Base-by-base conservation (phyloP, 2,329 filamentous ascomycete genomes). In the Mollisia scopiformis region DNA sequence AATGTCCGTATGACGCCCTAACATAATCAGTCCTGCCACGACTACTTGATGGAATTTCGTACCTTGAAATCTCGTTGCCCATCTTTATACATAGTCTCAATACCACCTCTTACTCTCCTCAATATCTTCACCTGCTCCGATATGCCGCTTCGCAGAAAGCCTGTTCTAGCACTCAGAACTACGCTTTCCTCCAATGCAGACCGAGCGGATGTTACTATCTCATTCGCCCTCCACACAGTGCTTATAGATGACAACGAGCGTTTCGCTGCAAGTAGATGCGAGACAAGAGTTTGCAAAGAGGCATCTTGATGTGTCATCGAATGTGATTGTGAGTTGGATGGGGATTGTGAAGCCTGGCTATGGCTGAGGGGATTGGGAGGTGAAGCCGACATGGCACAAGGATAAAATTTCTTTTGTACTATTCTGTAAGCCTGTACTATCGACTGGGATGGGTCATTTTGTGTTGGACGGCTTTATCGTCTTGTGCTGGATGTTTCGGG, bases 231-330 rank as follows among this genome's bases (percentile, higher is more conserved):
- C 73, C 91, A 88, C 55, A 97, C 92, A 62, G 91, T 88, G 43
- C 83, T 86, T 74, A 96, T 93, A 11, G 92, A 92, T 16, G 90
- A 91, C 4, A 98, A 84, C 1, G 93, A 93, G 47, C 92, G 87
- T 74, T 97, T 97, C 8, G 94, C 91, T 30, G 90, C 88, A 41
- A 97, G 86, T 35, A 97, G 88, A 76, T 96, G 88, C 56, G 87
- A 85, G 58, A 97, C 91, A 46, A 98, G 86, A 25, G 86, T 87
- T 69, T 96, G 92, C 71, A 96, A 84, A 25, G 83, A 75, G 10
- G 71, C 64, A 39, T 73, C 69, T 37, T 60, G 62, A 23, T 64
- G 63, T 46, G 60, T 58, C 55, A 61, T 64, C 16, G 66, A 62
- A 25, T 61, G 59, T 10, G 66, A 62, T 35, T 58, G 65, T n/a